Conservation (phyloP, 768 basidiomycete genomes). For the Agrocybe praecox region DNA sequence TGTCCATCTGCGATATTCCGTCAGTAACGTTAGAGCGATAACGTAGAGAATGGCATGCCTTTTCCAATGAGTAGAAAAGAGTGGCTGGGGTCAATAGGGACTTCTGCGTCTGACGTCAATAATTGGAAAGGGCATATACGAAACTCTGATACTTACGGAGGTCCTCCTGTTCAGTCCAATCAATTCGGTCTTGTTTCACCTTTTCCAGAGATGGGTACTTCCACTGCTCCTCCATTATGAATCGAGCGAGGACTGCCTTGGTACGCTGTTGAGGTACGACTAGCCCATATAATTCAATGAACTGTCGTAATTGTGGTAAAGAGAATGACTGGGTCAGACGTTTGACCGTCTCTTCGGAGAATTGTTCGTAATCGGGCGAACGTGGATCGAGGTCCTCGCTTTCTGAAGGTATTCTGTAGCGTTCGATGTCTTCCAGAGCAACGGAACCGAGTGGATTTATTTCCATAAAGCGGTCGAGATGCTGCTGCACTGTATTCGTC, state of each 20-base stretch:
- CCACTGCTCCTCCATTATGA: conserved; percentile 70
- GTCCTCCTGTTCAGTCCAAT: conserved; percentile 47
- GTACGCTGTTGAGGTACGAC: conserved; percentile 30
- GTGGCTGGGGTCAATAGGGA: conserved; percentile 57
- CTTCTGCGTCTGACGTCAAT: conserved; percentile 37
- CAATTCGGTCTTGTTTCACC: conserved; percentile 50
- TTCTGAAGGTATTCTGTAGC: conserved; percentile 41
- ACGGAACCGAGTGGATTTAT: conserved; percentile 40
- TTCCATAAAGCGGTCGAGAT: conserved; percentile 54
- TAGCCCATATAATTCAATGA: conserved; percentile 51
- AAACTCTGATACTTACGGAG: conserved; percentile 28
- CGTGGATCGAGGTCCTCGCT: conserved; percentile 33
- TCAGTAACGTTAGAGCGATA: background rate
- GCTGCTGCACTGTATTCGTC: conserved; percentile 41
- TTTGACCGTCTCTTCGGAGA: conserved; percentile 57
- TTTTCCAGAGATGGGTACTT: conserved; percentile 63
- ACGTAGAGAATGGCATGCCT: conserved; percentile 41
- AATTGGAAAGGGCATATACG: conserved; percentile 1
- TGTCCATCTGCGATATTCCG: conserved; percentile 54
- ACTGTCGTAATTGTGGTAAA: conserved; percentile 57
- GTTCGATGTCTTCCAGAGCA: conserved; percentile 64
- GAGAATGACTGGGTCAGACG: conserved; percentile 65
- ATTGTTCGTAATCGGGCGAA: conserved; percentile 43
- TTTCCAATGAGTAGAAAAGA: conserved; percentile 74
- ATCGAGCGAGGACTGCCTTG: conserved; percentile 44